Evolutionary conservation across 176 grass and related monocot genomes (phyloP).

Genomic region (Ensete ventricosum): DNA sequence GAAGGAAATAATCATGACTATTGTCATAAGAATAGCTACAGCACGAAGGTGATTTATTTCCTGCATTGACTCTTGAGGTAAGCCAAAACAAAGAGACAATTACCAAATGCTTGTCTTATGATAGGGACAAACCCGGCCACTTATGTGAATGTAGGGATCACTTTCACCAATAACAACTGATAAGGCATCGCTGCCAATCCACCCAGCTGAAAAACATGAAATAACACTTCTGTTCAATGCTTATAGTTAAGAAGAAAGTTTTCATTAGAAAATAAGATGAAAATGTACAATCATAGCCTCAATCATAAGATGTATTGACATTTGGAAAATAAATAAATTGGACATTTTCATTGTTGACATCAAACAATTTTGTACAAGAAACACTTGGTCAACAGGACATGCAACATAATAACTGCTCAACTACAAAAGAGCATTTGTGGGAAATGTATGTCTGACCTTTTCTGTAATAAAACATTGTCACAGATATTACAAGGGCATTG

Average conservation of each 20-base stretch:
- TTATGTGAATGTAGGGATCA: constrained; percentile 82
- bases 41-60: constrained; percentile 83
- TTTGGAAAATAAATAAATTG: not conserved
- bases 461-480: constrained; percentile 89
- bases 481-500: constrained; percentile 83
- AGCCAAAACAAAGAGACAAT: constrained; percentile 14
- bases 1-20: constrained; percentile 80
- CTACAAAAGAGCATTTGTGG: constrained; percentile 14
- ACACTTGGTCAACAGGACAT: not conserved
- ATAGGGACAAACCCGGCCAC: constrained; percentile 48
- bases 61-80: constrained; percentile 29
- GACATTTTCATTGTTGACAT: not conserved
- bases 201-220: constrained; percentile 59
- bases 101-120: constrained; percentile 1
- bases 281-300: not conserved
- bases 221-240: not conserved
- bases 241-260: not conserved
- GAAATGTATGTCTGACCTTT: constrained; percentile 46
- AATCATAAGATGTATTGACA: not conserved
- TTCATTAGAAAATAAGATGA: not conserved
- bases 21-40: constrained; percentile 72
- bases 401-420: constrained; percentile 15
- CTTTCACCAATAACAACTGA: constrained; percentile 89
- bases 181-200: constrained; percentile 84
- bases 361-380: not conserved